These are phyloP conservation scores for Dunaliella sp. DNA, from an alignment of 139 green algal species.

Conservation along the genomic window DNA sequence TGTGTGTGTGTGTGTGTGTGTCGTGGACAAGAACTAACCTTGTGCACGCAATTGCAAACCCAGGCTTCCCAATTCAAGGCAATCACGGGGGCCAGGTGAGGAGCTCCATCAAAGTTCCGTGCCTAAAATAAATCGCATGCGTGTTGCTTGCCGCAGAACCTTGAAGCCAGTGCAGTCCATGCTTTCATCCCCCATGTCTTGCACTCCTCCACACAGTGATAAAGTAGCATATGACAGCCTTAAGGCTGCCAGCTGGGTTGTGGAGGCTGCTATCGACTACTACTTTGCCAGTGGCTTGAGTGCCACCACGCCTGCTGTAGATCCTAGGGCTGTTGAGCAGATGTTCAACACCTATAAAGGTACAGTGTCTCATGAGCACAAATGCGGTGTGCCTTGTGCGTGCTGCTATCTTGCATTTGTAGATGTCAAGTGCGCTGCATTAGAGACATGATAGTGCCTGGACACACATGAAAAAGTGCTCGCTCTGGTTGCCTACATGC, in stretches of 20 bases:
- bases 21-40: too few relatives aligned
- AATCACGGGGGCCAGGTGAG: slow-evolving; percentile 48
- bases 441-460: too few relatives aligned
- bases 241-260: slow-evolving; percentile 31
- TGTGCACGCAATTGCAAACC: too few relatives aligned
- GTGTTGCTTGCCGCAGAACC: background rate
- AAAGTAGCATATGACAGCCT: slow-evolving; percentile 53
- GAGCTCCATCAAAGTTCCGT: background rate
- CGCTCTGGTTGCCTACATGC: too few relatives aligned
- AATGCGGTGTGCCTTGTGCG: too few relatives aligned
- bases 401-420: too few relatives aligned
- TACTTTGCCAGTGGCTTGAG: slow-evolving; percentile 42
- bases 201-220: slow-evolving; percentile 32
- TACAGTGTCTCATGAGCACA: too few relatives aligned
- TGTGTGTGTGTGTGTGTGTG: too few relatives aligned
- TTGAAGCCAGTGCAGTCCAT: too few relatives aligned
- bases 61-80: slow-evolving; percentile 28
- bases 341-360: slow-evolving; percentile 56
- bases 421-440: too few relatives aligned
- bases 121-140: background rate
- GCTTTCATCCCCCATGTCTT: too few relatives aligned
- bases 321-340: slow-evolving; percentile 37
- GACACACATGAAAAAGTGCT: too few relatives aligned
- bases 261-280: slow-evolving; percentile 53
- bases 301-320: background rate